Evolutionary conservation across 2,329 filamentous ascomycete genomes (phyloP).

Genomic region (Stromatinia cepivora): DNA sequence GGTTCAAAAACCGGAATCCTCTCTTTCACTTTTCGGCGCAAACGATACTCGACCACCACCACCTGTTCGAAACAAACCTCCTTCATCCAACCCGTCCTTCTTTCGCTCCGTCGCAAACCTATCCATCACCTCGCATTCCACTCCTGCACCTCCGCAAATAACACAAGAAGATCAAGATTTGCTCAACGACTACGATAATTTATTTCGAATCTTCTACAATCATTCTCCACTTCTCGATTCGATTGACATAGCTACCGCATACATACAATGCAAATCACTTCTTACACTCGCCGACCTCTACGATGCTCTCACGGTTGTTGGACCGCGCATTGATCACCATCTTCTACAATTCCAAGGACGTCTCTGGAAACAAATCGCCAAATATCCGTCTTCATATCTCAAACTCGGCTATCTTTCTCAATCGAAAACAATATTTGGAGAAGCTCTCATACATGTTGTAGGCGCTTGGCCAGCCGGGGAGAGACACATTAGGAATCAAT

Average conservation of each 20-base stretch:
- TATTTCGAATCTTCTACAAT: constrained; percentile 96
- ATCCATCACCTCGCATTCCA: constrained; percentile 50
- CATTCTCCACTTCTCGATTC: constrained; percentile 78
- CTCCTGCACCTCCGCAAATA: constrained; percentile 47
- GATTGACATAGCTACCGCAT: constrained; percentile 87
- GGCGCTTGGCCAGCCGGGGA: constrained; percentile 88
- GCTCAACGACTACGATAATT: constrained; percentile 89
- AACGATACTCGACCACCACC: constrained; percentile 46
- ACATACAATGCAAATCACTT: constrained; percentile 90
- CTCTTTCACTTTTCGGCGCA: constrained; percentile 58
- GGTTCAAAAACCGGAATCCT: constrained; percentile 67
- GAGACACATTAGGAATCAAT: constrained; percentile 68
- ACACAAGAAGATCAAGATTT: constrained; percentile 69
- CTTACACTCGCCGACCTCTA: constrained; percentile 91
- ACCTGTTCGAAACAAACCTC: constrained; percentile 61
- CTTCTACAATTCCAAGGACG: constrained; percentile 86
- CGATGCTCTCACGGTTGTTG: constrained; percentile 83
- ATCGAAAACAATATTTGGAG: constrained; percentile 79
- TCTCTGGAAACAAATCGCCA: constrained; percentile 94
- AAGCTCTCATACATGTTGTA: constrained; percentile 90
- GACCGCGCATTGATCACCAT: constrained; percentile 89
- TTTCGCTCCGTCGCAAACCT: constrained; percentile 88
- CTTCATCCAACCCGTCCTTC: constrained; percentile 66
- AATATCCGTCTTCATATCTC: constrained; percentile 90
- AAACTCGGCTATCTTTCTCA: constrained; percentile 84